phyloP scores from a whole-genome alignment of 331 rosid genomes.

The Saraca asoca region DNA sequence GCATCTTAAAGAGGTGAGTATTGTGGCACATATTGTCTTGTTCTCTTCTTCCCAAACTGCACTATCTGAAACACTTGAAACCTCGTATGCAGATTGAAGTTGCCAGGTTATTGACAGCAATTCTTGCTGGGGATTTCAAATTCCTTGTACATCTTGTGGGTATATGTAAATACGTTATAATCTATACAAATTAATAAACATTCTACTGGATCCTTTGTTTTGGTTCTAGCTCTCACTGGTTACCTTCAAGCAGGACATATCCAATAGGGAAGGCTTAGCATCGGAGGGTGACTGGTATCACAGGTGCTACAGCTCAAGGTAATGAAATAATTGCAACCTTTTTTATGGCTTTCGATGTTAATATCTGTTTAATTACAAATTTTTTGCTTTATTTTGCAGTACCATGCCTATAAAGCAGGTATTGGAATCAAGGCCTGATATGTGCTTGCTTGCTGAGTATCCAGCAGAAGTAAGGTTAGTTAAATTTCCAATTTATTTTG shows the following conservation, averaged over 20 bases:
- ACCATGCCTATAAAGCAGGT: conserved; percentile 68
- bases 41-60: conserved; percentile 4
- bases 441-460: conserved; percentile 82
- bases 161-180: conserved; percentile 35
- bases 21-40: conserved; percentile 11
- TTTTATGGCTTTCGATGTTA: neutral
- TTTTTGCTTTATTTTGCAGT: conserved; percentile 54
- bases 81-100: conserved; percentile 71
- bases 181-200: conserved; percentile 31
- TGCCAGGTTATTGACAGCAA: conserved; percentile 61
- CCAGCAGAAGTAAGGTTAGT: conserved; percentile 92
- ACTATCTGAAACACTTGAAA: conserved; percentile 24
- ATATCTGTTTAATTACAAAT: conserved; percentile 25
- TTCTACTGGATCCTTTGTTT: conserved; percentile 34
- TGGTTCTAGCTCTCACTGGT: conserved; percentile 34
- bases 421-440: conserved; percentile 74
- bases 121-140: conserved; percentile 85
- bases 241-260: conserved; percentile 74
- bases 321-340: conserved; percentile 29
- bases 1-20: conserved; percentile 92
- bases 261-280: conserved; percentile 97
- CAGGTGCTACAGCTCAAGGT: conserved; percentile 83
- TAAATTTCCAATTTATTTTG: conserved; percentile 29
- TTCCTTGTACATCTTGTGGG: conserved; percentile 84
- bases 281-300: conserved; percentile 86